Base-by-base conservation (phyloP, 129 eudicot genomes). In the Tagetes erecta region DNA sequence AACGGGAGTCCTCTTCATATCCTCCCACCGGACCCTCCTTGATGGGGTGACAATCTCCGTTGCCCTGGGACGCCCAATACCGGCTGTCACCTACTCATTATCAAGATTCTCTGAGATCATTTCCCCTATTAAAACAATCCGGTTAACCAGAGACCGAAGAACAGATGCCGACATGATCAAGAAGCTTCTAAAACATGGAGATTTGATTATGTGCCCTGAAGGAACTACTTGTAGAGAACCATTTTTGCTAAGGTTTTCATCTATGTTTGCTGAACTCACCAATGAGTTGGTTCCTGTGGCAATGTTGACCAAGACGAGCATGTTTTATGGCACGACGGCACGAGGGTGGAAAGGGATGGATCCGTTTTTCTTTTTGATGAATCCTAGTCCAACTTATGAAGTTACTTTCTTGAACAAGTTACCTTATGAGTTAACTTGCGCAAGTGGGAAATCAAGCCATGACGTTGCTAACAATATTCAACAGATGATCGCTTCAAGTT, bases 211-310 rank as follows among this genome's bases (percentile, higher is more conserved):
- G 31, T 90, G 96, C 77, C 96, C 96, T 0, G 92, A 90, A 62
- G 96, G 92, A 8, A 90, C 96, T 3, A 90, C 96, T 0, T 90
- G 96, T 20, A 74, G 96, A 12, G 96, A 89, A 55, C 92, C 96
- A 1, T 87, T 84, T 76, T 74, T 90, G 64, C 81, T 89, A 0
- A 72, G 96, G 64, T 90, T 90, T 81, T 84, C 90, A 0, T 84
- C 96, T 8, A 38, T 90, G 31, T 90, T 90, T 40, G 90, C 96
- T 0, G 96, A 90, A 10, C 70, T 90, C 2, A 87, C 88, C 0
- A 78, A 87, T 12, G 79, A 90, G 33, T 55, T 90, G 0, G 92
- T 81, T 6, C 96, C 92, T 0, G 96, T 89, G 63, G 96, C 92
- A 0, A 86, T 84, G 96, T 39, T 71, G 8, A 84, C 67, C 46